Conservation (phyloP, 805 yeast species). For the Teunomyces funiuensis region DNA sequence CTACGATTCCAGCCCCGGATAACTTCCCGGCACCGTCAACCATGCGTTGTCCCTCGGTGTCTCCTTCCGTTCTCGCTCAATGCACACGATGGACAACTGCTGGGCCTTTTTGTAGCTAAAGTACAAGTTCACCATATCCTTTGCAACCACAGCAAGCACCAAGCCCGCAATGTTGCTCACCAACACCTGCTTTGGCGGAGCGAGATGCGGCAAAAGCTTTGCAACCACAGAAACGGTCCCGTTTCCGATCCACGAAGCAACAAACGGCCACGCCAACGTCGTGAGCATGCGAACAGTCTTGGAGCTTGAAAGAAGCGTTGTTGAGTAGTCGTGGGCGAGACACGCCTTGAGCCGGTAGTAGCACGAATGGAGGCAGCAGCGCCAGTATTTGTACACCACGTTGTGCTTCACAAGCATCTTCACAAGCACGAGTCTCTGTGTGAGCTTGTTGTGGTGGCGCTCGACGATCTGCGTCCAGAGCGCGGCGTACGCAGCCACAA, state of each 20-base stretch:
- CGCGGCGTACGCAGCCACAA: neutral
- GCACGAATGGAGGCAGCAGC: slow-evolving; percentile 8
- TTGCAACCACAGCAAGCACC: slow-evolving; percentile 31
- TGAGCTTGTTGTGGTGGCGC: neutral
- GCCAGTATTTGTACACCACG: neutral
- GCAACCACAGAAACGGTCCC: slow-evolving; percentile 15
- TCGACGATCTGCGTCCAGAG: neutral
- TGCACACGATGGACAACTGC: slow-evolving; percentile 15
- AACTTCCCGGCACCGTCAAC: neutral
- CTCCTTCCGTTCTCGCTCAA: neutral
- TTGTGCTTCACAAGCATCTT: slow-evolving; percentile 2
- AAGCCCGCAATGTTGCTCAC: slow-evolving; percentile 34
- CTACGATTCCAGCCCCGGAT: too few species aligned
- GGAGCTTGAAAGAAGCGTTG: slow-evolving; percentile 22
- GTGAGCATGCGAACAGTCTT: slow-evolving; percentile 27
- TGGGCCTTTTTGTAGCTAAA: slow-evolving; percentile 28
- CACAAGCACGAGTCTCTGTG: slow-evolving; percentile 3
- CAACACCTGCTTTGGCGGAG: slow-evolving; percentile 21
- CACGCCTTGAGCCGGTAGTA: slow-evolving; percentile 32
- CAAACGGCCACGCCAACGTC: slow-evolving; percentile 41
- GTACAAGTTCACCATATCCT: slow-evolving; percentile 32
- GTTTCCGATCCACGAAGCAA: slow-evolving; percentile 34
- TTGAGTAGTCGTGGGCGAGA: slow-evolving; percentile 34
- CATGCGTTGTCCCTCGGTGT: neutral
- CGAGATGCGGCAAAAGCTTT: slow-evolving; percentile 8